Base-by-base conservation (phyloP, 2,329 filamentous ascomycete species). In the Cladosporium austrohemisphaericum region DNA sequence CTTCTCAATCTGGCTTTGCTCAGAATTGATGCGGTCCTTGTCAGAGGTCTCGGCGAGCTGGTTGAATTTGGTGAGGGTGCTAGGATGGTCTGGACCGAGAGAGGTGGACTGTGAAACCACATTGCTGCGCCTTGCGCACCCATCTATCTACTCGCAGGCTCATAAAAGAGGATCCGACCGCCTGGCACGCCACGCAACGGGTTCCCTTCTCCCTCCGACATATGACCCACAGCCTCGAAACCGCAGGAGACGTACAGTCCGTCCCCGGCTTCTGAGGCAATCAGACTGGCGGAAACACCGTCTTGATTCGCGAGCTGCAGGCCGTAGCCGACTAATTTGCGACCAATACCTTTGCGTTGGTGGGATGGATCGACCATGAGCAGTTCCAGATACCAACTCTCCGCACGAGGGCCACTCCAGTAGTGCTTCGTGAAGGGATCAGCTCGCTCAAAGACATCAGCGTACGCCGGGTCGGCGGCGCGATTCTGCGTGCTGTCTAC, bases 221-320 rank as follows among this genome's bases (percentile, higher is more conserved):
- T 23, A 9, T 19, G 20, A 4, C 41, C 41, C 7, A 52, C 36
- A 19, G 28, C 5, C 29, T 52, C 26, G 19, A 48, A 52, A 3
- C 43, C 37, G 11, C 49, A 51, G 9, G 51, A 43, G 25, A 52
- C 43, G 47, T 60, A 60, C 14, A 60, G 38, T 4, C 10, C 4
- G 19, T 53, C 49, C 5, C 55, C 53, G 13, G 23, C 26, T 4
- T 47, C 37, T 10, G 53, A 51, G 41, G 47, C 50, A 3, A 63
- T 54, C 23, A 61, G 54, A 35, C 58, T 59, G 18, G 55, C 56
- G 16, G 67, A 55, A 36, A 84, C 84, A 77, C 78, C 86, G 57
- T 78, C 77, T 38, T 49, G 35, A 29, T 43, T 57, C 19, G 63
- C 61, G 10, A 50, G 46, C 32, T 60, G 59, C 5, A 64, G 55